phyloP scores from a whole-genome alignment of 331 rosid species.

The Telfairia occidentalis region DNA sequence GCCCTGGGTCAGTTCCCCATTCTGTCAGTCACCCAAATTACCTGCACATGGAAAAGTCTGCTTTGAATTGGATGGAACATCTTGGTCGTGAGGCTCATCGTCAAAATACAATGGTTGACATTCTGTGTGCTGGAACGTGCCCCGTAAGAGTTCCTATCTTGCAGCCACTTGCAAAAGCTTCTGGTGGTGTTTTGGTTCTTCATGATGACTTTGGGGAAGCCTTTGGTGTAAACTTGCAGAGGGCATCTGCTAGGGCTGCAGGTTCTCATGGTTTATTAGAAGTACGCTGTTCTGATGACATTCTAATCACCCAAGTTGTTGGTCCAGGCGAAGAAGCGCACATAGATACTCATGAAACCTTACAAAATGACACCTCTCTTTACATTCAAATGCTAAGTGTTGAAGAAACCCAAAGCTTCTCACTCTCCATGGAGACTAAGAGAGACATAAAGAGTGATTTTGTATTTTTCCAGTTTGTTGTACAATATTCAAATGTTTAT shows the following conservation, averaged over 20 bases:
- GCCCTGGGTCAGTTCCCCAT: conserved; percentile 95
- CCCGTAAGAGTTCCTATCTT: conserved; percentile 89
- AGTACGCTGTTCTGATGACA: conserved; percentile 78
- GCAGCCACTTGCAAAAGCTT: conserved; percentile 92
- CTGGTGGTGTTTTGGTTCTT: conserved; percentile 93
- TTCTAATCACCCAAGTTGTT: conserved; percentile 78
- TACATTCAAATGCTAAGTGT: conserved; percentile 87
- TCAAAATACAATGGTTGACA: conserved; percentile 64
- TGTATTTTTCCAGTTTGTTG: conserved; percentile 77
- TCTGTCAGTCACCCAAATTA: conserved; percentile 84
- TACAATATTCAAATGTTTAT: conserved; percentile 70
- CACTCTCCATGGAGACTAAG: conserved; percentile 80
- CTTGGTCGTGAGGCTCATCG: conserved; percentile 76
- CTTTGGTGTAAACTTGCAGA: conserved; percentile 94
- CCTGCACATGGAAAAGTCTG: conserved; percentile 87
- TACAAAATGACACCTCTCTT: conserved; percentile 69
- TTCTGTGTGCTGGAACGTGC: conserved; percentile 97
- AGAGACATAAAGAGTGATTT: conserved; percentile 74
- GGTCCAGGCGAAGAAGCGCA: conserved; percentile 99
- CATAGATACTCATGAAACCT: conserved; percentile 71
- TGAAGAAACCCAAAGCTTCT: conserved; percentile 89
- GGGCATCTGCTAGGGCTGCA: conserved; percentile 87
- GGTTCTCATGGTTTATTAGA: conserved; percentile 91
- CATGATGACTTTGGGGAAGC: conserved; percentile 99
- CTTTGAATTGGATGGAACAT: conserved; percentile 85